These are phyloP conservation scores for Penstemon eatonii DNA, from an alignment of 257 asterid genomes.

Conservation along the genomic window DNA sequence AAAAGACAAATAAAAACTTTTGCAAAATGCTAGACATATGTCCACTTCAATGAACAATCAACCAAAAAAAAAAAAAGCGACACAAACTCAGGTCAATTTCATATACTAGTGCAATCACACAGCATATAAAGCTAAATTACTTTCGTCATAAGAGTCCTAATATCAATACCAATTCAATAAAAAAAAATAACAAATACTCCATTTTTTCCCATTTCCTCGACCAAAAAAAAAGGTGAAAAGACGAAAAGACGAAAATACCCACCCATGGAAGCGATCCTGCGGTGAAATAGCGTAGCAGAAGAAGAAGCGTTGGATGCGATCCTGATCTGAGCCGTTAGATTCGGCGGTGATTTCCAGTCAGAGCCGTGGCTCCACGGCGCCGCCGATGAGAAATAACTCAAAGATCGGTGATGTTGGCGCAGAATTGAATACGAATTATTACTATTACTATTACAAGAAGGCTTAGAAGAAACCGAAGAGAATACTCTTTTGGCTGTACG, in stretches of 20 bases:
- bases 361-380: constrained; percentile 92
- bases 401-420: constrained; percentile 44
- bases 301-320: constrained; percentile 40
- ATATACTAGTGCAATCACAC: background rate
- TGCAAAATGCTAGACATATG: constrained; percentile 4
- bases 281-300: constrained; percentile 44
- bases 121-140: constrained; percentile 2
- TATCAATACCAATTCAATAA: background rate
- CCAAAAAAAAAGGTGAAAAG: background rate
- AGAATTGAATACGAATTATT: constrained; percentile 18
- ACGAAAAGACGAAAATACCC: constrained; percentile 25
- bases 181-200: background rate
- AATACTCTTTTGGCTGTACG: constrained; percentile 36
- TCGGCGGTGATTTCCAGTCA: constrained; percentile 78
- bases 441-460: constrained; percentile 7
- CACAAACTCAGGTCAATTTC: constrained; percentile 7
- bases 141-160: background rate
- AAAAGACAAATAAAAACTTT: background rate
- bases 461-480: constrained; percentile 34
- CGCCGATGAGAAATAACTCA: constrained; percentile 49
- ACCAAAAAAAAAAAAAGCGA: background rate
- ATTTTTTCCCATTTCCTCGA: background rate
- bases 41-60: constrained; percentile 24
- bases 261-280: constrained; percentile 90
- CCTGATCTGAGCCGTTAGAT: constrained; percentile 77